Evolutionary conservation across 2,329 filamentous ascomycete species (phyloP).

Genomic region (Clathrospora elynae): DNA sequence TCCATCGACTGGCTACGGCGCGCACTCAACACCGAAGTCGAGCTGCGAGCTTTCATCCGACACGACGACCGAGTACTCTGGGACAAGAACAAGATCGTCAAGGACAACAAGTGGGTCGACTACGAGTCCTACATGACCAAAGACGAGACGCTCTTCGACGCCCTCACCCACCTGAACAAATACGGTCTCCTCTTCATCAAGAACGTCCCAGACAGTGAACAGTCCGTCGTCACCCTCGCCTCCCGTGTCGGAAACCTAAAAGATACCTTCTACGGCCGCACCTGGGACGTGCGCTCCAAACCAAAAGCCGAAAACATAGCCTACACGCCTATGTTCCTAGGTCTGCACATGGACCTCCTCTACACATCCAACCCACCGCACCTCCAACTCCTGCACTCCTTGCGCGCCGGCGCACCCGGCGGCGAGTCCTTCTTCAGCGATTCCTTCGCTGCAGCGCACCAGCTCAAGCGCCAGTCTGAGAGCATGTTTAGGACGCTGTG

Average conservation of each 20-base stretch:
- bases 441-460: slow-evolving; percentile 64
- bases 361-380: slow-evolving; percentile 81
- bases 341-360: slow-evolving; percentile 90
- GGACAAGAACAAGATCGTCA: slow-evolving; percentile 54
- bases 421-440: slow-evolving; percentile 89
- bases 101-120: slow-evolving; percentile 63
- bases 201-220: slow-evolving; percentile 70
- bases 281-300: slow-evolving; percentile 86
- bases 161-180: slow-evolving; percentile 65
- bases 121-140: slow-evolving; percentile 73
- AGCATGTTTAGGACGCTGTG: slow-evolving; percentile 51
- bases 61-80: slow-evolving; percentile 52
- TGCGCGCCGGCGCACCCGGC: slow-evolving; percentile 77
- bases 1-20: slow-evolving; percentile 42
- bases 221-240: slow-evolving; percentile 70
- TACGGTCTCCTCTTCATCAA: slow-evolving; percentile 79
- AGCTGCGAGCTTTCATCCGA: slow-evolving; percentile 41
- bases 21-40: slow-evolving; percentile 40
- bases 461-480: slow-evolving; percentile 34
- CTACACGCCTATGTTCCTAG: slow-evolving; percentile 78
- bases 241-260: slow-evolving; percentile 76
- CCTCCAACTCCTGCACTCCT: slow-evolving; percentile 86
- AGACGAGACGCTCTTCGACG: slow-evolving; percentile 63
- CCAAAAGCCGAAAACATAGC: slow-evolving; percentile 88
- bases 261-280: slow-evolving; percentile 87